These are phyloP conservation scores for Penicillium hesseltinei DNA, from an alignment of 2,329 filamentous ascomycete species.

Conservation along the genomic window DNA sequence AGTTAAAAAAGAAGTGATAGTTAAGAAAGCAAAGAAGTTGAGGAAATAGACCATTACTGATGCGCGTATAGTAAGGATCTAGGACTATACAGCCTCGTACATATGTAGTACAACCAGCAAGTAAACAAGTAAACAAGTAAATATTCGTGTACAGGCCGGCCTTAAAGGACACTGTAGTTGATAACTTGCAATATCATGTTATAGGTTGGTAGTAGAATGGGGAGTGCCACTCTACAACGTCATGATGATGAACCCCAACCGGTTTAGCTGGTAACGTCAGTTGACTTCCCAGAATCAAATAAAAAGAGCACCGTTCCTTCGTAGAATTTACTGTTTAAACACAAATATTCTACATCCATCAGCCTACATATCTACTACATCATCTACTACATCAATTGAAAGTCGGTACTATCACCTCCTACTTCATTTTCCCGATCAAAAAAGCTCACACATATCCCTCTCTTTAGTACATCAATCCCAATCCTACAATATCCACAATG, in stretches of 20 bases:
- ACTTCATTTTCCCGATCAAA: neutral
- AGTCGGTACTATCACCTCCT: neutral
- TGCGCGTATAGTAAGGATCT: neutral
- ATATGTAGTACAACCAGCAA: neutral
- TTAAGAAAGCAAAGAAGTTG: neutral
- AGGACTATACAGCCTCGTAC: neutral
- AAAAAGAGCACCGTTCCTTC: neutral
- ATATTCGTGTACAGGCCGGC: neutral
- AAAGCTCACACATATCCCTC: neutral
- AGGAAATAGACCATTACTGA: neutral
- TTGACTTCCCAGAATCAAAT: neutral
- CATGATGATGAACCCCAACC: slow-evolving; percentile 32
- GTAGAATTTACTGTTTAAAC: neutral
- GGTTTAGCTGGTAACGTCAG: slow-evolving; percentile 21
- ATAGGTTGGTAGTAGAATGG: neutral
- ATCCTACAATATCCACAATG: slow-evolving; percentile 42
- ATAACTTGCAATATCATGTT: no score
- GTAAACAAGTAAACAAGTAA: no score
- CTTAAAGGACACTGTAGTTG: neutral
- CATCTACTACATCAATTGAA: neutral
- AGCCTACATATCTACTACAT: neutral
- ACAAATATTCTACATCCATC: neutral
- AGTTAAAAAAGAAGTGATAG: no score
- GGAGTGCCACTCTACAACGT: slow-evolving; percentile 20
- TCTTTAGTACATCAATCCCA: neutral